Base-by-base conservation (phyloP, 805 yeast genomes). In the Starmerella scarabaei region DNA sequence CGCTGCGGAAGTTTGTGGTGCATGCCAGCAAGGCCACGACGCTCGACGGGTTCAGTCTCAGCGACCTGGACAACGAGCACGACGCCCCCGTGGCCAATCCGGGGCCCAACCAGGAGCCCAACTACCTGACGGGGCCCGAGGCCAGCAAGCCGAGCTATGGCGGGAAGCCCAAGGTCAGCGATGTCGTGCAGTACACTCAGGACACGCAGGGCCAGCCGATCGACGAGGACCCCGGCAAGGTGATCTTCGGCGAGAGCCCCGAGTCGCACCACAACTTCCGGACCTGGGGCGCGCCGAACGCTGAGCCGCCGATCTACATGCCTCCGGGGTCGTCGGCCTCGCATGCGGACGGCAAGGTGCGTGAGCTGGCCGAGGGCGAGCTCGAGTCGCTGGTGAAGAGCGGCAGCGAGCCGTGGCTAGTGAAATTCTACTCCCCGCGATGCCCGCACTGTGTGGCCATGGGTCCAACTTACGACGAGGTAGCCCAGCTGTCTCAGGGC, bases 361-460 rank as follows among this genome's bases (percentile, higher is more conserved):
- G 45, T 5, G 53, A 49, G 24, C 50, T 64, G 17, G 51, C 47
- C 28, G 50, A 44, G 21, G 47, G 49, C 11, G 47, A 53, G 14
- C 59, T 60, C 40, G 50, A 51, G 14, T 42, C 48, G 8, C 44
- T 40, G 4, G 59, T 62, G n/a, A 40, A 53, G 6, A 39, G 44
- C 4, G 41, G 57, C 18, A 41, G 42, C 21, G 62, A 60, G 45
- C 57, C 62, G 18, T 65, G 67, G 65, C 49, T 64, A 35, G 44
- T 65, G 53, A 60, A 61, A 50, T 64, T 65, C 47, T 61, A 57
- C 45, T 57, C 62, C 5, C 66, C 68, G 8, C 44, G 54, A 37
- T 64, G 68, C 48, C 59, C 62, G 16, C 64, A 62, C 48, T 65
- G 67, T 47, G 44, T 39, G 15, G 50, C 49, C 6, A 20, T 64